Evolutionary conservation across 2,329 filamentous ascomycete genomes (phyloP).

Genomic region (Ophiostoma novo-ulmi): DNA sequence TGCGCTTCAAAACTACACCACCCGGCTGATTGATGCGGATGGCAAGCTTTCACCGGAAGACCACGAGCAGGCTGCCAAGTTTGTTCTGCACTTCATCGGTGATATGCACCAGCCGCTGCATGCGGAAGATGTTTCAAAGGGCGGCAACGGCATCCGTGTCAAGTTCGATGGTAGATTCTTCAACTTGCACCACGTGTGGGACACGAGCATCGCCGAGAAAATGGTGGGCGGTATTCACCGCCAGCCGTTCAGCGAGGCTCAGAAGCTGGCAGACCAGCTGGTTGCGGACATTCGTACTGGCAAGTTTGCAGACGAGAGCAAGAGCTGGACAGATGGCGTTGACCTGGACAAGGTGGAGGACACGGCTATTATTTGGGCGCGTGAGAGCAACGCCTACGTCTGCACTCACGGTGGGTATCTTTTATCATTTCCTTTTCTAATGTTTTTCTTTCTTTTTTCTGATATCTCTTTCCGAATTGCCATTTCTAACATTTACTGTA

Average conservation of each 20-base stretch:
- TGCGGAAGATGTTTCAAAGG: constrained; percentile 57
- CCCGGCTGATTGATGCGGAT: constrained; percentile 44
- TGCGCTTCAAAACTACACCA: constrained; percentile 57
- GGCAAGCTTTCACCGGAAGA: constrained; percentile 39
- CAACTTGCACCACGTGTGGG: constrained; percentile 71
- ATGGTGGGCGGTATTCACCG: constrained; percentile 53
- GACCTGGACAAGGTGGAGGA: constrained; percentile 48
- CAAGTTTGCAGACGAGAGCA: constrained; percentile 47
- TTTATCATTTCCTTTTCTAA: neutral
- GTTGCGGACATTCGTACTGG: constrained; percentile 51
- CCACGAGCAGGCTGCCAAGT: constrained; percentile 58
- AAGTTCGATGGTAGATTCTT: constrained; percentile 51
- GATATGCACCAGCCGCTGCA: constrained; percentile 67
- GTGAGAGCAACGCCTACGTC: constrained; percentile 57
- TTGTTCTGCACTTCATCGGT: constrained; percentile 62
- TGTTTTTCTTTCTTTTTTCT: no score
- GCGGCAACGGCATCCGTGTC: constrained; percentile 65
- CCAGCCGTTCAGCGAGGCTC: constrained; percentile 47
- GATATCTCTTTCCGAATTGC: no score
- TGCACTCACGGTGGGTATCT: constrained; percentile 52
- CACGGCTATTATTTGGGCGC: constrained; percentile 60
- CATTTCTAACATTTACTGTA: no score
- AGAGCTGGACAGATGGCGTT: constrained; percentile 52
- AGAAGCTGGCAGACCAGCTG: constrained; percentile 54
- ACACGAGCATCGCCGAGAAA: constrained; percentile 63